Percentiles rank a stretch among this genome's conserved stretches.
Evolutionary conservation across 345 rosid species (phyloP).

Genomic region (Populus ilicifolia): DNA sequence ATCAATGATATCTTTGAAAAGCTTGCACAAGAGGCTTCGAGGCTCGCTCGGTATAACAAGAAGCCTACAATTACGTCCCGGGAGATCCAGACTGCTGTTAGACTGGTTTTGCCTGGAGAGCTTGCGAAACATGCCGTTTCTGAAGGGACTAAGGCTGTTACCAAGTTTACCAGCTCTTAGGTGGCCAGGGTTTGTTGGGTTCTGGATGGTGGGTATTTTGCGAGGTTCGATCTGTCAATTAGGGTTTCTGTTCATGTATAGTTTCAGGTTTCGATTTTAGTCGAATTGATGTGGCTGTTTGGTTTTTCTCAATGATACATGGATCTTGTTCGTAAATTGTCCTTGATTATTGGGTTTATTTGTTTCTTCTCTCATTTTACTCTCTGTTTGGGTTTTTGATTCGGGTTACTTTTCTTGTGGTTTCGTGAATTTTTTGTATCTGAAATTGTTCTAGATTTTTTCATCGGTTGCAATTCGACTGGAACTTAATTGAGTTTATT

Average conservation of each 20-base stretch:
- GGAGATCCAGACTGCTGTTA: conserved; percentile 26
- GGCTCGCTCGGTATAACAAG: conserved; percentile 25
- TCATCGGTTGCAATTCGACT: not conserved
- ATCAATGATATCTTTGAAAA: conserved; percentile 27
- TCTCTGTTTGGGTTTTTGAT: not conserved
- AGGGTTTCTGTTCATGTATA: not conserved
- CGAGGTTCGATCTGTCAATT: not conserved
- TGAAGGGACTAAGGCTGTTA: conserved; percentile 27
- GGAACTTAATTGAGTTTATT: not conserved
- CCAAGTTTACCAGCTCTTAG: conserved; percentile 27
- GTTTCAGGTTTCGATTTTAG: not conserved
- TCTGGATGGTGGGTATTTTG: not conserved
- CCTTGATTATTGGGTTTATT: not conserved
- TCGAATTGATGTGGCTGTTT: not conserved
- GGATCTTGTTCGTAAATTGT: too few species aligned
- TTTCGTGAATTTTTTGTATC: not conserved
- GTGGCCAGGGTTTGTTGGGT: not conserved
- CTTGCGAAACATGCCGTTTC: conserved; percentile 29
- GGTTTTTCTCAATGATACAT: not conserved
- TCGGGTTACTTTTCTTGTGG: not conserved
- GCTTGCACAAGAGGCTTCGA: conserved; percentile 18
- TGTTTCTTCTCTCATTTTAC: not conserved
- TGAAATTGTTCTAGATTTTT: not conserved
- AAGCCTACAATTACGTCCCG: conserved; percentile 27
- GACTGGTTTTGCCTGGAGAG: conserved; percentile 21